Evolutionary conservation across 164 flowering plant genomes (phyloP), one percentile per base, ranked within the genome.

Genomic region (Nymphaea thermarum): DNA sequence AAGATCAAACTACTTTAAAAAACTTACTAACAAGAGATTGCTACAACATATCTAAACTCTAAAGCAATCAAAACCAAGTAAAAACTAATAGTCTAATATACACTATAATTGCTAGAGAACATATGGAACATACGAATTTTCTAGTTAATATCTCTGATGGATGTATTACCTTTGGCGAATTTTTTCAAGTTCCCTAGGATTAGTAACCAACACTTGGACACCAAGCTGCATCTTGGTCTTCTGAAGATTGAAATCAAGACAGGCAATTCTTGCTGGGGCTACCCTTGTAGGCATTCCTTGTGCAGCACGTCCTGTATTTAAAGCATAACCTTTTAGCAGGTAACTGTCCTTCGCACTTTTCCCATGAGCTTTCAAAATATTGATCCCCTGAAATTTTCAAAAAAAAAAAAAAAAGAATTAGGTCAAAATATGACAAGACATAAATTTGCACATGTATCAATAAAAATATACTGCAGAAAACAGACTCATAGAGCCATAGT

Each of bases 221-320:
- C 99, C 99, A 88, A 92, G 67, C 73, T 95, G 99, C 98, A 95
- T 92, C 79, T 90, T 95, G 65, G 97, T 88, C 82, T 82, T 91
- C 74, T 90, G 96, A 77, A 95, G 97, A 76, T 92, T 95, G 64
- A 95, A 90, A 74, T 95, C 99, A 65, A 92, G 89, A 74, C 99
- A 95, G n/a, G 99, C 99, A 80, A 95, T 89, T 75, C 76, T 87
- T 60, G 99, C 97, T 70, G 98, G 96, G 67, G 94, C 74, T 77
- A 92, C 94, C 78, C 86, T 83, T 68, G 78, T 60, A 2, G 96
- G 94, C 99, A 95, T 95, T 68, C 99, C 99, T 80, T 95, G 97
- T 55, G 98, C 96, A 71, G 99, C 96, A 65, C 99, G 96, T n/a
- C 99, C 99, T 36, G 94, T 87, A 69, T 95, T 90, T 61, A 95